A percentile compares a stretch with the other conserved stretches of the same genome.
Conservation (phyloP, 345 rosid species). For the Dovyalis caffra region DNA sequence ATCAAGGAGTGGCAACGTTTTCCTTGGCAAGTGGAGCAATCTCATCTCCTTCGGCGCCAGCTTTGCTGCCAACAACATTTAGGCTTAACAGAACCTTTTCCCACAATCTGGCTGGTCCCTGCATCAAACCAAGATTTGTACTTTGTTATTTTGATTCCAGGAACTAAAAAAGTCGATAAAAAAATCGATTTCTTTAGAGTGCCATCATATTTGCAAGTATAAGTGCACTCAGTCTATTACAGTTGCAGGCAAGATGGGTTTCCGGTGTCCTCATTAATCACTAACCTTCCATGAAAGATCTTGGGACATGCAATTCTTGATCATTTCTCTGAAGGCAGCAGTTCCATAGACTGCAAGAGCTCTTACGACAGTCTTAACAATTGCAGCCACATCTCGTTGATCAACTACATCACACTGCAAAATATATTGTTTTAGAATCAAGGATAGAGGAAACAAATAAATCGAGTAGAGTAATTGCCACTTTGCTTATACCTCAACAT, state of each 20-base stretch:
- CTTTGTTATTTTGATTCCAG: neutral
- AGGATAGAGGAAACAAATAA: neutral
- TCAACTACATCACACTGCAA: slow-evolving; percentile 79
- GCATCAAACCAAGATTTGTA: slow-evolving; percentile 20
- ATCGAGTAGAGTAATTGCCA: neutral
- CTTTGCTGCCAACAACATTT: slow-evolving; percentile 52
- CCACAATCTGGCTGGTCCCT: slow-evolving; percentile 85
- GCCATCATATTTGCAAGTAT: too few species aligned
- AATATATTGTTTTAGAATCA: slow-evolving; percentile 1
- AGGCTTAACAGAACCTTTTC: slow-evolving; percentile 64
- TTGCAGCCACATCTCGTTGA: slow-evolving; percentile 68
- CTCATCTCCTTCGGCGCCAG: slow-evolving; percentile 77
- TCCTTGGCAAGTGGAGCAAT: slow-evolving; percentile 81
- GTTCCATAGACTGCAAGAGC: slow-evolving; percentile 64
- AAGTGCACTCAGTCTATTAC: too few species aligned
- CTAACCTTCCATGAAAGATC: slow-evolving; percentile 97
- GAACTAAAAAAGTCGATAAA: neutral
- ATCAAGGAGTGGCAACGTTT: slow-evolving; percentile 79
- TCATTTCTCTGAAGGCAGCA: slow-evolving; percentile 64
- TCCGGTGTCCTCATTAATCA: neutral
- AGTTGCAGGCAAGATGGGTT: neutral
- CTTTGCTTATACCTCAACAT: slow-evolving; percentile 53
- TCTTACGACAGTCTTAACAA: slow-evolving; percentile 51
- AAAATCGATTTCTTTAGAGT: too few species aligned
- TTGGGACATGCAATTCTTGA: slow-evolving; percentile 81